Conservation (phyloP, 768 basidiomycete species). For the Russula sp. region DNA sequence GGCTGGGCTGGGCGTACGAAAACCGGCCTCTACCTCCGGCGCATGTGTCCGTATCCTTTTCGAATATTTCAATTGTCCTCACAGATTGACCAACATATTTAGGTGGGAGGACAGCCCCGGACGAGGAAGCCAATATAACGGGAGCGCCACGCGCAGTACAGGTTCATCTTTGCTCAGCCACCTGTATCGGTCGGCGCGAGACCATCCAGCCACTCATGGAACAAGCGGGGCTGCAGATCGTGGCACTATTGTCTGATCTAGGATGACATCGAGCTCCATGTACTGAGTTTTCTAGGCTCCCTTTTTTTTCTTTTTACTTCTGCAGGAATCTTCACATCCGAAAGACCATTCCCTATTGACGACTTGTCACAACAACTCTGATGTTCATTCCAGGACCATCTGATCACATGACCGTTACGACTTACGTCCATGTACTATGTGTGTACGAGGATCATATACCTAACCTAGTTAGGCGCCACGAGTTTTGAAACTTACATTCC, state of each 20-base stretch:
- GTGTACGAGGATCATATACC: too few species aligned
- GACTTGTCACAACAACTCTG: too few species aligned
- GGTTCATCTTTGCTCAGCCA: constrained; percentile 8
- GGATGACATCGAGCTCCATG: neutral
- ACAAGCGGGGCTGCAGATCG: neutral
- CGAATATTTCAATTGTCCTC: neutral
- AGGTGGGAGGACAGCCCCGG: constrained; percentile 5
- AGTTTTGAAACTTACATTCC: too few species aligned
- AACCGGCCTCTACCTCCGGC: neutral
- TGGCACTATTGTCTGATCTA: neutral
- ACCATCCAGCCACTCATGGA: neutral
- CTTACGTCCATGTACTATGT: too few species aligned
- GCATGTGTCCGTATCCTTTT: constrained; percentile 1
- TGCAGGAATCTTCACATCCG: too few species aligned
- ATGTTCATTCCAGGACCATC: too few species aligned
- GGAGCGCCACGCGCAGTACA: neutral
- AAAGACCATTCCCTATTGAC: too few species aligned
- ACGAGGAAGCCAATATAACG: neutral
- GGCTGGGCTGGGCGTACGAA: constrained; percentile 8
- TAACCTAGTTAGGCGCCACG: too few species aligned
- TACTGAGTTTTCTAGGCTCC: too few species aligned
- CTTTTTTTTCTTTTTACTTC: too few species aligned
- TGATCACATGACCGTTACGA: too few species aligned
- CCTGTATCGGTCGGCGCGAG: constrained; percentile 1
- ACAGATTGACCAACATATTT: neutral